These are phyloP conservation scores for Calocera viscosa DNA, from an alignment of 768 basidiomycete genomes.

Conservation along the genomic window DNA sequence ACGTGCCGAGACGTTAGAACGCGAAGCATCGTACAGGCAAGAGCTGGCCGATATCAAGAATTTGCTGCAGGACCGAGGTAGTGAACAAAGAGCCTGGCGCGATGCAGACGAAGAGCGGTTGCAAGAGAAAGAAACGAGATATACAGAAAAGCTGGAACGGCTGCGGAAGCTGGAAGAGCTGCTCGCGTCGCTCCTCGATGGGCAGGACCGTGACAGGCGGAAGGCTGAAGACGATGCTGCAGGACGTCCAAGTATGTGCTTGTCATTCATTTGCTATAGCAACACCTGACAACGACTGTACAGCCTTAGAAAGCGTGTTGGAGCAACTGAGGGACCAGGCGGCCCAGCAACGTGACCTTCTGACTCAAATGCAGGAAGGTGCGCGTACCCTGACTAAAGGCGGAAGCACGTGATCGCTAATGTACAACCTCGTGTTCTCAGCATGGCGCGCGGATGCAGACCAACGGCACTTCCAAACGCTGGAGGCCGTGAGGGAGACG, in stretches of 20 bases:
- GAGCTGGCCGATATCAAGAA: conserved; percentile 64
- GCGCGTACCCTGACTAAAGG: conserved; percentile 16
- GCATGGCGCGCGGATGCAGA: conserved; percentile 56
- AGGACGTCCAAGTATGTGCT: conserved; percentile 18
- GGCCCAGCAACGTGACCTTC: conserved; percentile 43
- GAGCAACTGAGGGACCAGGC: conserved; percentile 50
- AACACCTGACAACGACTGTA: not conserved
- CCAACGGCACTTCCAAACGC: conserved; percentile 52
- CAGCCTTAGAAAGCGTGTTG: conserved; percentile 49
- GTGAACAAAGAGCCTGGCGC: conserved; percentile 47
- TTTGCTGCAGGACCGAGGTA: conserved; percentile 53
- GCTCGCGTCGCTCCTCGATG: conserved; percentile 38
- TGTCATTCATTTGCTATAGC: not conserved
- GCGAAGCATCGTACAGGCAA: conserved; percentile 44
- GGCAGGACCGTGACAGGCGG: conserved; percentile 40
- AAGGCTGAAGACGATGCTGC: conserved; percentile 42
- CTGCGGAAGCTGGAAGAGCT: conserved; percentile 49
- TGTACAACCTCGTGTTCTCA: conserved; percentile 22
- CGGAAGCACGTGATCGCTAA: not conserved
- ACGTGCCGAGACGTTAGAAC: conserved; percentile 43
- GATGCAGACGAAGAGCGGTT: conserved; percentile 49
- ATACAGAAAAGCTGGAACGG: conserved; percentile 46
- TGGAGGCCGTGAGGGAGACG: conserved; percentile 54
- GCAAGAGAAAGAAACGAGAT: conserved; percentile 46
- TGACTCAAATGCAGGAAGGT: conserved; percentile 33